A percentile compares a stretch with the other conserved stretches of the same genome.
Evolutionary conservation across 2,329 filamentous ascomycete genomes (phyloP).

Genomic region (Akanthomyces uredinophilus): DNA sequence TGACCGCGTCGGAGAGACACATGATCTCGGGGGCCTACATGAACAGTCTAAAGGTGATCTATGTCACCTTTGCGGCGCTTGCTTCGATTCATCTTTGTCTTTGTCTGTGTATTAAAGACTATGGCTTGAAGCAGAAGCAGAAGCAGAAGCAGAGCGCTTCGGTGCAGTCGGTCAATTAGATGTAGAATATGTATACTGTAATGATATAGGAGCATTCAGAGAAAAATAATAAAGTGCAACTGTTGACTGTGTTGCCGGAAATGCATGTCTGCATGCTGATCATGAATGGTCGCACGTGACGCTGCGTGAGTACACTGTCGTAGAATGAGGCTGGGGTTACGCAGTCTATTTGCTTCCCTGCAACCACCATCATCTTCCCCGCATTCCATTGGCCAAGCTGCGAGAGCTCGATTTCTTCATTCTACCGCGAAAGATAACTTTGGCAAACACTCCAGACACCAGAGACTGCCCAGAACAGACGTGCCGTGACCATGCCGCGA

Average conservation of each 20-base stretch:
- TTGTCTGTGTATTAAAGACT: conserved; percentile 1
- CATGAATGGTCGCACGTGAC: background rate
- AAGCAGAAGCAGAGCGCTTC: background rate
- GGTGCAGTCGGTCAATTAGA: background rate
- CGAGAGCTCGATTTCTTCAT: background rate
- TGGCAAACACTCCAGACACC: background rate
- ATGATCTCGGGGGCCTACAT: background rate
- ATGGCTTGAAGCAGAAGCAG: background rate
- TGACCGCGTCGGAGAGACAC: background rate
- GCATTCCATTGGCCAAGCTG: background rate
- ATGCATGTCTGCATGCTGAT: background rate
- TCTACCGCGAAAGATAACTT: background rate
- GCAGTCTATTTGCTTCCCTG: background rate
- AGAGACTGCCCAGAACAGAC: background rate
- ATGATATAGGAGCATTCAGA: background rate
- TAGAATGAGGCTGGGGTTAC: background rate
- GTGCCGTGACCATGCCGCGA: background rate
- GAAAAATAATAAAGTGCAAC: too few species aligned
- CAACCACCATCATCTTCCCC: background rate
- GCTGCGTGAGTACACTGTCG: background rate
- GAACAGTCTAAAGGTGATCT: background rate
- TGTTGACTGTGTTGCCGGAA: background rate
- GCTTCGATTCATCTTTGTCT: background rate
- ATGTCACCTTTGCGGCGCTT: background rate
- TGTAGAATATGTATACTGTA: background rate